phyloP scores from a whole-genome alignment of 2,329 filamentous ascomycete species.

The Triangularia verruculosa region DNA sequence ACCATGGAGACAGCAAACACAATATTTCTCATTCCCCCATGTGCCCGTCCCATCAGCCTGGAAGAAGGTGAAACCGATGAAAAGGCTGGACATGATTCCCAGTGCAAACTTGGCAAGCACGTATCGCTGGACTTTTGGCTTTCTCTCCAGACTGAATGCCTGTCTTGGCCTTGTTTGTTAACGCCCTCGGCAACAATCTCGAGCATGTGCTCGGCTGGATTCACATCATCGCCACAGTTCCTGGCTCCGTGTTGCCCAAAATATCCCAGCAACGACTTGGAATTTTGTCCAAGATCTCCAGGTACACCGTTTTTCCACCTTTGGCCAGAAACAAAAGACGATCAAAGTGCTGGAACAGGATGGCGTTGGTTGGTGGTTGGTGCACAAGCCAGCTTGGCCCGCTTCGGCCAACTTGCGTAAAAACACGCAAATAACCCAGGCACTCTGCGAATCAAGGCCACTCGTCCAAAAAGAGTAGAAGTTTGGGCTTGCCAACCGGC shows the following conservation, averaged over 20 bases:
- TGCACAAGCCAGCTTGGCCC: conserved; percentile 50
- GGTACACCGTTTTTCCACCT: conserved; percentile 67
- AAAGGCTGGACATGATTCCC: conserved; percentile 58
- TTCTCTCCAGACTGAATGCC: conserved; percentile 64
- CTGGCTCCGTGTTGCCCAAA: conserved; percentile 62
- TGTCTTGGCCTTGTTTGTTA: conserved; percentile 49
- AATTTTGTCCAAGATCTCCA: conserved; percentile 62
- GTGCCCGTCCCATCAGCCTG: conserved; percentile 47
- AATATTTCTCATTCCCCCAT: conserved; percentile 70
- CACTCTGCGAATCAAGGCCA: conserved; percentile 69
- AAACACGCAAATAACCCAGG: conserved; percentile 68
- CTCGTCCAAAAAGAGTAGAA: conserved; percentile 68
- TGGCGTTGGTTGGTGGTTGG: conserved; percentile 49
- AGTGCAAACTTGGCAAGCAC: conserved; percentile 70
- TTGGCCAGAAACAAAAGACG: conserved; percentile 58
- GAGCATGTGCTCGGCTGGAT: conserved; percentile 76
- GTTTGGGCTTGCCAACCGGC: conserved; percentile 53
- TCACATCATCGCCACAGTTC: conserved; percentile 58
- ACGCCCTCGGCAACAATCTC: conserved; percentile 45
- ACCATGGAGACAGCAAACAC: conserved; percentile 76
- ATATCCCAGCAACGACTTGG: conserved; percentile 53
- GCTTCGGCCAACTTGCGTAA: conserved; percentile 61
- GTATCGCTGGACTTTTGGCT: conserved; percentile 57
- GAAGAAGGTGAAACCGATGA: conserved; percentile 75
- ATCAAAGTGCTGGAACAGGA: conserved; percentile 51